These are phyloP conservation scores for Nitzschia sp. DNA, from an alignment of 108 stramenopile genomes.

Conservation along the genomic window DNA sequence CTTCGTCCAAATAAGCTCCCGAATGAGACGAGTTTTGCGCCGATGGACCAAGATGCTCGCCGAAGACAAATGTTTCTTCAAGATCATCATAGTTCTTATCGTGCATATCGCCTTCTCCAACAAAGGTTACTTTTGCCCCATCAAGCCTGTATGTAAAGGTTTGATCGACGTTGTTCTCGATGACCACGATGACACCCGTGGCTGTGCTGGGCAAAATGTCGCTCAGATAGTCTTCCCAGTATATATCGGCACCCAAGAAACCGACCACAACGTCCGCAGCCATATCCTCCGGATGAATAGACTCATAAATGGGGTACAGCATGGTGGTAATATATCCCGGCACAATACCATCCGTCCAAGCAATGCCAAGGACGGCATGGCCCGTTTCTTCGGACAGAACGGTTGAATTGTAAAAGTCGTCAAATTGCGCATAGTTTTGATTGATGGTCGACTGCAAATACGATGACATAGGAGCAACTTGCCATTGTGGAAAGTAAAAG, in stretches of 20 bases:
- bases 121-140: not conserved
- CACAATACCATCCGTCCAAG: conserved; percentile 11
- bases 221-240: conserved; percentile 7
- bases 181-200: not conserved
- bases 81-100: not conserved
- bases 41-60: not conserved
- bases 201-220: not conserved
- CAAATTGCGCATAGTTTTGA: not conserved
- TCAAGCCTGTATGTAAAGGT: not conserved
- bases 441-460: conserved; percentile 15
- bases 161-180: not conserved
- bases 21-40: not conserved
- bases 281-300: not conserved
- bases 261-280: not conserved
- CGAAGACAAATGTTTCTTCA: not conserved
- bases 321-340: conserved; percentile 12
- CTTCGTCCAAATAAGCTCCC: not conserved
- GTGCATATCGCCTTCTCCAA: conserved; percentile 16
- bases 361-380: not conserved
- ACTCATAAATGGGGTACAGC: conserved; percentile 5
- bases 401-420: conserved; percentile 10
- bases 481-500: conserved; percentile 13
- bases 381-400: not conserved
- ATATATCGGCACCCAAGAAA: not conserved
- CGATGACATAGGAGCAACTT: not conserved